Evolutionary conservation across 257 asterid genomes (phyloP), one percentile per base, ranked within the genome.

Genomic region (Ballota nigra): DNA sequence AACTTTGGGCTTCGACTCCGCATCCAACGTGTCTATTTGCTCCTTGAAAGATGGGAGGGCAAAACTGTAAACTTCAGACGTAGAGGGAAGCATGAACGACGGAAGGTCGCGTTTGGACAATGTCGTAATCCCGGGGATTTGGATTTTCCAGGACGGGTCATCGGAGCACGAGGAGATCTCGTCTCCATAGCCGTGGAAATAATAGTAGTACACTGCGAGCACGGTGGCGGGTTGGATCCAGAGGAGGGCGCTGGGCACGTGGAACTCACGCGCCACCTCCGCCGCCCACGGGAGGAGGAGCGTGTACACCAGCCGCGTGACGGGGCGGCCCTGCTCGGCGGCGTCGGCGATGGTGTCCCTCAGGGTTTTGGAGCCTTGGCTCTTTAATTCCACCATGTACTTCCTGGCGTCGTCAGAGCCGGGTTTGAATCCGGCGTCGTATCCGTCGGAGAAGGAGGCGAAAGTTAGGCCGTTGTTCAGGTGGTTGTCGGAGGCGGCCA

Each of bases 151-250:
- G 0, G 63, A 5, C 1, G 74, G 67, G n/a, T 73, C 63, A 0
- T n/a, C 12, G 0, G 69, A 68, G 5, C 18, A 53, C 3, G 70
- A 10, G 0, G 7, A 6, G 0, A 92, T 75, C 4, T 72, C 79
- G 0, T 84, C 84, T 1, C 5, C 79, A 11, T 51, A 79, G 3
- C 89, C 92, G n/a, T 86, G 69, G 78, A 89, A 88, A 19, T 83
- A 86, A 47, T 75, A 57, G 66, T 86, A 83, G 75, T 92, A 89
- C 3, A 86, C 58, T 19, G 28, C 75, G 7, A 89, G 23, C 4
- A 85, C 83, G 38, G 91, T 64, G 16, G 98, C 94, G 0, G 92
- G 90, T 53, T 89, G 95, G 66, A 85, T 85, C 87, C 89, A 86
- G 13, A 88, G 88, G 2, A 92, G 82, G 0, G 89, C 86, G 45